Conservation (phyloP, 2,329 filamentous ascomycete genomes). For the Zymoseptoria passerinii region DNA sequence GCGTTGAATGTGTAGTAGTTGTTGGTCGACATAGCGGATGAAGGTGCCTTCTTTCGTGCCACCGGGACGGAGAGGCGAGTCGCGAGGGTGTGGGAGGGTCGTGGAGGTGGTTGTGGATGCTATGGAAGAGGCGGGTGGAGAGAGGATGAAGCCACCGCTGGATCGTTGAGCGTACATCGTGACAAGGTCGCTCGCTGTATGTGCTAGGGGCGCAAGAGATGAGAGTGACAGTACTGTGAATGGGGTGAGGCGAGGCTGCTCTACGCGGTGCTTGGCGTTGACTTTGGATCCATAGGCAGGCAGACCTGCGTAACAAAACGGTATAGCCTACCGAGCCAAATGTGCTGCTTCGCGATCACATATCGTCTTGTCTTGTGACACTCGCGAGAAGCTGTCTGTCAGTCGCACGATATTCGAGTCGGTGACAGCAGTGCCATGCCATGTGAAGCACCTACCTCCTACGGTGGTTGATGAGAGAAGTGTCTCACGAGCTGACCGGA, state of each 20-base stretch:
- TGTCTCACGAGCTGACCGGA: neutral
- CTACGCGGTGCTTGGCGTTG: neutral
- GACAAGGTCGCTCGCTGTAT: neutral
- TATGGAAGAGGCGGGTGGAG: constrained; percentile 43
- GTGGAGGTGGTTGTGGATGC: constrained; percentile 28
- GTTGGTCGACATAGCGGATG: constrained; percentile 49
- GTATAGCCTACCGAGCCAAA: neutral
- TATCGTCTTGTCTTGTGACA: neutral
- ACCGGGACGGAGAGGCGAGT: constrained; percentile 46
- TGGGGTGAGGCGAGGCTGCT: neutral
- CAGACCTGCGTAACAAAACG: too few relatives aligned
- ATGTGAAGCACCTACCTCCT: too few relatives aligned
- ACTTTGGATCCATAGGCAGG: neutral
- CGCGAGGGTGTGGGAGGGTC: constrained; percentile 45
- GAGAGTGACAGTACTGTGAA: neutral
- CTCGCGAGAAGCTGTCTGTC: neutral
- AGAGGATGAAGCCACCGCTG: constrained; percentile 40
- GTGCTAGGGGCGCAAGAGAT: neutral
- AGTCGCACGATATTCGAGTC: too few relatives aligned
- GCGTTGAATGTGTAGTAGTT: constrained; percentile 43
- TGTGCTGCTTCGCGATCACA: neutral
- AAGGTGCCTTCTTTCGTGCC: constrained; percentile 51
- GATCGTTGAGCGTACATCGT: neutral
- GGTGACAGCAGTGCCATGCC: too few relatives aligned
- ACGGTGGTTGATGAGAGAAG: too few relatives aligned